These are phyloP conservation scores for Lepidium campestre DNA, from an alignment of 441 rosid genomes.

Conservation along the genomic window DNA sequence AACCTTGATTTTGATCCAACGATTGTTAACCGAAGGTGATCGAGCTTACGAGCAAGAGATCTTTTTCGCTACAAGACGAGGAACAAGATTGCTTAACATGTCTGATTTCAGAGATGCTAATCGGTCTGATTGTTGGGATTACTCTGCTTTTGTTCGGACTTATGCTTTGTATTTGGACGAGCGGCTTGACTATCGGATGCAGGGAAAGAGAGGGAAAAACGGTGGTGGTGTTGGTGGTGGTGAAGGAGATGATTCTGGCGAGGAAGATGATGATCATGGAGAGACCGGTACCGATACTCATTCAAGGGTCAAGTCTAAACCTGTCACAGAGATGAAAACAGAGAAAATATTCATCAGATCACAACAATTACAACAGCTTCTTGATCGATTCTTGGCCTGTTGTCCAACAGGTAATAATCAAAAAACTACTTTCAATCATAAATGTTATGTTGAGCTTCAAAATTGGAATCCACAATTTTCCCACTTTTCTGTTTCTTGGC, in stretches of 20 bases:
- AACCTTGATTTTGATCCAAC: slow-evolving; percentile 59
- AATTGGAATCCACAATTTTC: neutral
- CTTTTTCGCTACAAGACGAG: slow-evolving; percentile 74
- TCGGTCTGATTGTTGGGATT: slow-evolving; percentile 65
- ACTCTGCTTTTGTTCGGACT: slow-evolving; percentile 79
- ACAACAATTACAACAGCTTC: slow-evolving; percentile 67
- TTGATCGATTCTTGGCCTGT: slow-evolving; percentile 82
- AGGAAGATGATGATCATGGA: slow-evolving; percentile 22
- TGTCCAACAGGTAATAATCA: slow-evolving; percentile 65
- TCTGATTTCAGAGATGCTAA: slow-evolving; percentile 65
- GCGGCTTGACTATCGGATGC: slow-evolving; percentile 65
- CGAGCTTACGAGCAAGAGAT: slow-evolving; percentile 76
- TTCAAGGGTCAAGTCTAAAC: slow-evolving; percentile 28
- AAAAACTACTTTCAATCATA: neutral
- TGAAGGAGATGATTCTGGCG: slow-evolving; percentile 39
- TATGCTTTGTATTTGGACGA: slow-evolving; percentile 77
- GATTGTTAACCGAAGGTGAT: slow-evolving; percentile 62
- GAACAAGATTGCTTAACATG: slow-evolving; percentile 79
- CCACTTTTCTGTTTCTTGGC: neutral
- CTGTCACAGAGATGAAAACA: slow-evolving; percentile 47
- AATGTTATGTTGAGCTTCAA: neutral
- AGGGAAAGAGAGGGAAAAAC: slow-evolving; percentile 39
- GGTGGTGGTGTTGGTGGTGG: slow-evolving; percentile 32
- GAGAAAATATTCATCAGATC: slow-evolving; percentile 46
- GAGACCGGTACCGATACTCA: neutral